Evolutionary conservation across 2,329 filamentous ascomycete species (phyloP).

Genomic region (Cercospora sp.): DNA sequence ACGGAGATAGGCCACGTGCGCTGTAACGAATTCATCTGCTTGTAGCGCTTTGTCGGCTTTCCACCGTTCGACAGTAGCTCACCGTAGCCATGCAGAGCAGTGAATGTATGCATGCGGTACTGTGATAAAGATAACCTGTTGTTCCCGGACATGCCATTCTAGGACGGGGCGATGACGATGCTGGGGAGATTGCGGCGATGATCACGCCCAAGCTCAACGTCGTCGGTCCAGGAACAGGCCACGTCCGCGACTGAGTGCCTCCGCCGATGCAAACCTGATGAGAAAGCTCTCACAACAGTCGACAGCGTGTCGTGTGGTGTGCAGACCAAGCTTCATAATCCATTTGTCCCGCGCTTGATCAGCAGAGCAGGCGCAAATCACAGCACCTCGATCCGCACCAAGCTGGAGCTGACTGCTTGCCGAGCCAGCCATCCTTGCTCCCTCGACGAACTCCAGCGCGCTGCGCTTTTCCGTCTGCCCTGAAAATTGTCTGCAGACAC

Average conservation of each 20-base stretch:
- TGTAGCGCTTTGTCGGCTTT: too few relatives aligned
- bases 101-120: background rate
- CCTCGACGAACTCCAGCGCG: background rate
- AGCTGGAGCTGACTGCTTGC: conserved; percentile 2
- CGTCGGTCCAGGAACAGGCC: background rate
- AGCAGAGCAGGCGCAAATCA: background rate
- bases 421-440: conserved; percentile 4
- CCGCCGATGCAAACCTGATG: background rate
- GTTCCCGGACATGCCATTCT: background rate
- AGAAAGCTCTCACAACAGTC: background rate
- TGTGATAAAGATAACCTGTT: background rate
- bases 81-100: background rate
- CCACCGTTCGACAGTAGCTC: background rate
- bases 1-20: too few relatives aligned
- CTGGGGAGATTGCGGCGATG: background rate
- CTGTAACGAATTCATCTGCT: too few relatives aligned
- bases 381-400: background rate
- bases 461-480: background rate
- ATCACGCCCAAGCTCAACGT: background rate
- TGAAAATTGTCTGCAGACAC: background rate
- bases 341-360: background rate
- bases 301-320: background rate
- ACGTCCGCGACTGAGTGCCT: background rate
- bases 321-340: background rate
- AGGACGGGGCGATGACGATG: background rate